These are phyloP conservation scores for Nakazawaea molendinolei DNA, from an alignment of 805 yeast species.

Conservation along the genomic window DNA sequence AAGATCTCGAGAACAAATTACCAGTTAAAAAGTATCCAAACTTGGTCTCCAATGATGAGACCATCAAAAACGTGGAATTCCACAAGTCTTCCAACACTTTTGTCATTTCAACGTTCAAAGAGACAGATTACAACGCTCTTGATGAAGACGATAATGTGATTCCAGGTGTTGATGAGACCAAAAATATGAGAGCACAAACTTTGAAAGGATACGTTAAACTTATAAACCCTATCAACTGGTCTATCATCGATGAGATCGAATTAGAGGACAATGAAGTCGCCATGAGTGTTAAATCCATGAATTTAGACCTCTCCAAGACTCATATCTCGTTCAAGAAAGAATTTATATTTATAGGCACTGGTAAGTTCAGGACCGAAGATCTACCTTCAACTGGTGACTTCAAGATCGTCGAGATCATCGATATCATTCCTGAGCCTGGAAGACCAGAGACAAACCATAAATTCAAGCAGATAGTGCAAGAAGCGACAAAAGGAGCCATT, in stretches of 20 bases:
- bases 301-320: constrained; percentile 34
- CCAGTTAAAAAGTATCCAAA: constrained; percentile 49
- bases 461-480: constrained; percentile 65
- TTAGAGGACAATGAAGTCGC: constrained; percentile 65
- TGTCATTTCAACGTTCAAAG: constrained; percentile 52
- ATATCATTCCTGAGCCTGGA: constrained; percentile 84
- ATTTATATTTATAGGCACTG: constrained; percentile 72
- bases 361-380: constrained; percentile 73
- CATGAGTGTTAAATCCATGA: constrained; percentile 47
- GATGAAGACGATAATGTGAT: constrained; percentile 70
- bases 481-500: constrained; percentile 78
- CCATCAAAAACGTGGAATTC: constrained; percentile 59
- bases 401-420: constrained; percentile 66
- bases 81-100: constrained; percentile 61
- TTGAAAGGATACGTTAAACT: constrained; percentile 57
- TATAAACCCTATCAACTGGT: constrained; percentile 72
- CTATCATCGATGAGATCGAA: constrained; percentile 62
- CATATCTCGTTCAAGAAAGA: constrained; percentile 35
- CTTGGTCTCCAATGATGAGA: constrained; percentile 33
- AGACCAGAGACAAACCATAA: constrained; percentile 78
- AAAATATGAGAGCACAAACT: constrained; percentile 47
- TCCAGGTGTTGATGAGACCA: constrained; percentile 44
- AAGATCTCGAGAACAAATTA: constrained; percentile 49
- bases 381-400: constrained; percentile 73
- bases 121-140: constrained; percentile 53